Percentiles rank a stretch among this genome's conserved stretches.
These are phyloP conservation scores for Cardamine chenopodiifolia DNA, from an alignment of 345 rosid species.

Conservation along the genomic window DNA sequence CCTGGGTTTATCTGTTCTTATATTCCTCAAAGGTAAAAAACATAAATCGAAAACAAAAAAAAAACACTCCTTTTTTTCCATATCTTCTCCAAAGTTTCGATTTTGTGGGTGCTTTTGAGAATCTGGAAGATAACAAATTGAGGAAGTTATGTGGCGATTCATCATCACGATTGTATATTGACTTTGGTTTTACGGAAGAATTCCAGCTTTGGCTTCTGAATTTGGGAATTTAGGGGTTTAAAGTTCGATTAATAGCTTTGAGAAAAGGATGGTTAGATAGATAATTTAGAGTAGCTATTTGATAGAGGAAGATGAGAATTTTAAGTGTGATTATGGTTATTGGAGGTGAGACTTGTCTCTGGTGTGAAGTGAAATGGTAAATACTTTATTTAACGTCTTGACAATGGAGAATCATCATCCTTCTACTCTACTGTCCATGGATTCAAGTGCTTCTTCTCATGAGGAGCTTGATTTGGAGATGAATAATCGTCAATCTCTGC, in stretches of 20 bases:
- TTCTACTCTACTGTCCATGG: constrained; percentile 93
- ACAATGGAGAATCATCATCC: constrained; percentile 94
- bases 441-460: constrained; percentile 85
- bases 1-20: constrained; percentile 49
- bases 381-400: constrained; percentile 60
- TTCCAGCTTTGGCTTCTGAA: constrained; percentile 32
- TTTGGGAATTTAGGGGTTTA: constrained; percentile 53
- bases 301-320: constrained; percentile 44
- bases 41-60: constrained; percentile 27
- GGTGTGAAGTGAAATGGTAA: constrained; percentile 54
- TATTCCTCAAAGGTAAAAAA: constrained; percentile 59
- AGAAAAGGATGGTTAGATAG: too few species aligned
- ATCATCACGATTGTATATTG: neutral
- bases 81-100: neutral
- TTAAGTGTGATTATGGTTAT: constrained; percentile 44
- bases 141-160: constrained; percentile 9
- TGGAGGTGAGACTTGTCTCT: constrained; percentile 44
- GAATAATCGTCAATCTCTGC: constrained; percentile 72
- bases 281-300: neutral
- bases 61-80: neutral
- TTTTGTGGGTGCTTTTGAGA: neutral
- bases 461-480: constrained; percentile 90
- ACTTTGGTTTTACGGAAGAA: constrained; percentile 30
- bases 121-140: neutral
- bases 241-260: constrained; percentile 28